Evolutionary conservation across 768 basidiomycete genomes (phyloP).

Genomic region (Naganishia kalamii): DNA sequence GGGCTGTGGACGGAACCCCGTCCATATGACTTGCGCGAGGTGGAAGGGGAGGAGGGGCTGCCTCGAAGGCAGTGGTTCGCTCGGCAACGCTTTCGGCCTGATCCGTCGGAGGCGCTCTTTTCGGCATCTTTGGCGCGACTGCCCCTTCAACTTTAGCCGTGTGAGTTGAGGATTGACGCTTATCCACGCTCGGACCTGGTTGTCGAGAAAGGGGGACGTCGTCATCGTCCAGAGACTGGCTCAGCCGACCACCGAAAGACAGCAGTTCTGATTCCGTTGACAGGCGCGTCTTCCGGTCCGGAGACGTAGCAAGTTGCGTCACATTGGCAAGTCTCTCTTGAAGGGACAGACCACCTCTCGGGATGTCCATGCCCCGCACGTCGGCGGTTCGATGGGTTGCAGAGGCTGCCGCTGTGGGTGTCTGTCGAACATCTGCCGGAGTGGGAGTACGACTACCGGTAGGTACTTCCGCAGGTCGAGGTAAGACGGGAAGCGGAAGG

Average conservation of each 20-base stretch:
- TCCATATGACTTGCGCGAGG: neutral
- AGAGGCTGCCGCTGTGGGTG: neutral
- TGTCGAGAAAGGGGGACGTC: neutral
- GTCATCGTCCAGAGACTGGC: neutral
- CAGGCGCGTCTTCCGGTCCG: neutral
- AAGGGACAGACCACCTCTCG: conserved; percentile 24
- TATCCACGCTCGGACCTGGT: neutral
- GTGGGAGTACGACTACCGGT: no score
- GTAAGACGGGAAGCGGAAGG: neutral
- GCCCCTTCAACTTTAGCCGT: neutral
- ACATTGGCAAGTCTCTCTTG: conserved; percentile 38
- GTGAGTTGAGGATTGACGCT: neutral
- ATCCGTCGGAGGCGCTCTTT: neutral
- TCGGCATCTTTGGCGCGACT: neutral
- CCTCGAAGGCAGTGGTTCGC: neutral
- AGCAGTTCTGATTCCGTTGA: neutral
- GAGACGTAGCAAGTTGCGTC: conserved; percentile 24
- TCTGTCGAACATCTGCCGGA: neutral
- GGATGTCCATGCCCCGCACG: neutral
- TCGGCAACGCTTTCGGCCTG: neutral
- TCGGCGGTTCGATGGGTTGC: neutral
- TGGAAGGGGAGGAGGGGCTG: neutral
- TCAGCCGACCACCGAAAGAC: neutral
- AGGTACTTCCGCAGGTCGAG: conserved; percentile 21
- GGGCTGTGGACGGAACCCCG: neutral